These are phyloP conservation scores for Cicer yamashitae DNA, from an alignment of 306 rosid species.

Conservation along the genomic window DNA sequence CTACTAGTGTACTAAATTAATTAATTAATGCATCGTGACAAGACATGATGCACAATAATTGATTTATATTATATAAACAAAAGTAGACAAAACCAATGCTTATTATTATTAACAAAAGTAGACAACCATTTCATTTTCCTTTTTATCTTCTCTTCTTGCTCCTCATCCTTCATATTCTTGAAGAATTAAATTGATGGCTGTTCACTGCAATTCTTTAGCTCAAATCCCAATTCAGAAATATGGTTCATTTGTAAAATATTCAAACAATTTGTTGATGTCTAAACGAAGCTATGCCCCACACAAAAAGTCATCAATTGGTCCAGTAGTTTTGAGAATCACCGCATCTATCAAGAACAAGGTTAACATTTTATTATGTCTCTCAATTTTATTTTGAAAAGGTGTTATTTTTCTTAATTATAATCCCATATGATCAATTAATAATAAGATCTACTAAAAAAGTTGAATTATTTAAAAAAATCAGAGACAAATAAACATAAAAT, in stretches of 20 bases:
- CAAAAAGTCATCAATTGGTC: conserved; percentile 50
- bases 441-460: not conserved
- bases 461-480: not conserved
- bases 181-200: conserved; percentile 64
- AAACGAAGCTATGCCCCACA: conserved; percentile 54
- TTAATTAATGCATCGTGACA: conserved; percentile 21
- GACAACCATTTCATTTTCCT: not conserved
- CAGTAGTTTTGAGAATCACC: conserved; percentile 53
- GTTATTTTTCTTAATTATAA: no score
- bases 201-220: conserved; percentile 49
- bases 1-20: not conserved
- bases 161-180: conserved; percentile 37
- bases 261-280: conserved; percentile 49
- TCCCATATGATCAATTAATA: not conserved
- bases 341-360: conserved; percentile 82
- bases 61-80: conserved; percentile 9
- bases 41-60: conserved; percentile 30
- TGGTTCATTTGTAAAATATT: conserved; percentile 53
- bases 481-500: not conserved
- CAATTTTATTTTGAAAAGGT: no score
- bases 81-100: conserved; percentile 15
- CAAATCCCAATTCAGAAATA: conserved; percentile 59
- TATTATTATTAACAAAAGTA: not conserved
- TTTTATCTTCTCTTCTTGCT: conserved; percentile 15
- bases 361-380: not conserved